phyloP scores from a whole-genome alignment of 805 yeast genomes.

The Clavispora phyllophila region DNA sequence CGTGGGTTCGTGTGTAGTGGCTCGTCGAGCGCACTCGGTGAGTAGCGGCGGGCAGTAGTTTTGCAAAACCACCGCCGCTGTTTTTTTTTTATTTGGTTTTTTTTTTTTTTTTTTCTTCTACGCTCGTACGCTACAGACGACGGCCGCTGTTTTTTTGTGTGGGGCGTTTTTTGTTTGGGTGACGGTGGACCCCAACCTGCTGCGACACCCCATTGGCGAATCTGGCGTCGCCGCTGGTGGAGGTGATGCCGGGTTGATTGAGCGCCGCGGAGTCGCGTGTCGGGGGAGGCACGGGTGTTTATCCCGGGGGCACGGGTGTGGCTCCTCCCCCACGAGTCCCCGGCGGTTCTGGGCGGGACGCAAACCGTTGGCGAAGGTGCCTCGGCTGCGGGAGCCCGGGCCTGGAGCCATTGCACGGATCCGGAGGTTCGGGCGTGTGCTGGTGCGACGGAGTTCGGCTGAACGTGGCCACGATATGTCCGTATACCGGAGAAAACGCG shows the following conservation, averaged over 20 bases:
- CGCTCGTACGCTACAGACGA: too few species aligned
- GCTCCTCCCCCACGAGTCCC: too few species aligned
- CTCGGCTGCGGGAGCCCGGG: too few species aligned
- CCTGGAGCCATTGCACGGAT: too few species aligned
- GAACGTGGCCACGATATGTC: too few species aligned
- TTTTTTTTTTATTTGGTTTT: background rate
- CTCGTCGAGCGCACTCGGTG: conserved; percentile 14
- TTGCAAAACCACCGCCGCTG: too few species aligned
- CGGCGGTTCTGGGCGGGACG: too few species aligned
- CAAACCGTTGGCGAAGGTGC: too few species aligned
- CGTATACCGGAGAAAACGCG: too few species aligned
- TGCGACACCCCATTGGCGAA: background rate
- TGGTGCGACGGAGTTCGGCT: too few species aligned
- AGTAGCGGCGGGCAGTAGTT: conserved; percentile 4
- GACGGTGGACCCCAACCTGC: background rate
- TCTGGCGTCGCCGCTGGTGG: background rate
- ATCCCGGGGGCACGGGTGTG: background rate
- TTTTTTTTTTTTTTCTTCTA: background rate
- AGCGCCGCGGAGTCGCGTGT: background rate
- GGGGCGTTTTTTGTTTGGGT: background rate
- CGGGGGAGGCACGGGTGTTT: background rate
- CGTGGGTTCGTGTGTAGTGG: conserved; percentile 13
- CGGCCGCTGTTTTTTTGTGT: background rate
- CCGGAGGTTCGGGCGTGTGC: too few species aligned
- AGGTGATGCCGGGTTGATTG: background rate